Conservation (phyloP, 176 grass and related monocot species). For the Poa annua region DNA sequence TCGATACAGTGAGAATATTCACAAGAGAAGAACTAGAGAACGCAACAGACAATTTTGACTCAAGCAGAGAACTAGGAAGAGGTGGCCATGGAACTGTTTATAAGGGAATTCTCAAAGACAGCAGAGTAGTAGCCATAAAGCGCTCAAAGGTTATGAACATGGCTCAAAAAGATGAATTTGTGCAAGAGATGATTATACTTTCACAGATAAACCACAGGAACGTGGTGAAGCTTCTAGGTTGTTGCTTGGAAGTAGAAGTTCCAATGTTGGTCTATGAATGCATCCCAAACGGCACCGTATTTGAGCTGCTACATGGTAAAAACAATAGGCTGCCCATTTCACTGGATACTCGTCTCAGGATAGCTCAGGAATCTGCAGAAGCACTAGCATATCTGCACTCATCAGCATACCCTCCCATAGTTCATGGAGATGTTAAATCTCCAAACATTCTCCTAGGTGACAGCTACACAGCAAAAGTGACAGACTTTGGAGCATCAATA, state of each 20-base stretch:
- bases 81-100: slow-evolving; percentile 39
- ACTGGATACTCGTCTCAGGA: slow-evolving; percentile 30
- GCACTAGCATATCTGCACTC: slow-evolving; percentile 44
- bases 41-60: slow-evolving; percentile 40
- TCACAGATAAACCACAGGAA: slow-evolving; percentile 49
- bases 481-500: slow-evolving; percentile 47
- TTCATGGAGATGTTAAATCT: slow-evolving; percentile 49
- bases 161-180: slow-evolving; percentile 41
- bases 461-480: slow-evolving; percentile 45
- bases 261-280: slow-evolving; percentile 48
- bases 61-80: slow-evolving; percentile 37
- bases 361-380: slow-evolving; percentile 44
- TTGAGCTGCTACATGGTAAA: slow-evolving; percentile 21
- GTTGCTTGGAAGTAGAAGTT: slow-evolving; percentile 45
- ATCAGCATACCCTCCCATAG: slow-evolving; percentile 43
- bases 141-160: slow-evolving; percentile 37
- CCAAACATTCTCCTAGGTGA: slow-evolving; percentile 43
- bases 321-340: not conserved
- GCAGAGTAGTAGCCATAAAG: slow-evolving; percentile 47
- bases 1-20: slow-evolving; percentile 50
- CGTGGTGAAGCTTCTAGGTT: slow-evolving; percentile 38
- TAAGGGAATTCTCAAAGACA: slow-evolving; percentile 38
- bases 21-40: slow-evolving; percentile 39
- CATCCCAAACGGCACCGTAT: slow-evolving; percentile 41
- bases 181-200: slow-evolving; percentile 47